A percentile compares a stretch with the other conserved stretches of the same genome.
Evolutionary conservation across 305 asterid species (phyloP).

Genomic region (Fraxinus latifolia): DNA sequence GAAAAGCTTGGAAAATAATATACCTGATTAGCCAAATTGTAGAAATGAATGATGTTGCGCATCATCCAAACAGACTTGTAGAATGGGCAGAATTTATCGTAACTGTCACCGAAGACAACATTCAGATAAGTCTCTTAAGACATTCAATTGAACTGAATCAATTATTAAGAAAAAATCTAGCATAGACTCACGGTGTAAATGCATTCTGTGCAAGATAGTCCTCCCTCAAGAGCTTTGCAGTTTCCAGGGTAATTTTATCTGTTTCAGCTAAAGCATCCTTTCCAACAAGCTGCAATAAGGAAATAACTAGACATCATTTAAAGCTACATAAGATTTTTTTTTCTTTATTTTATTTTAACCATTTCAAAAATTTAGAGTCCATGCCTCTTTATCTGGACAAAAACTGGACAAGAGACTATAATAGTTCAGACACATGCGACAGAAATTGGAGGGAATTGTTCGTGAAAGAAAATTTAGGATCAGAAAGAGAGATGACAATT

Average conservation of each 20-base stretch:
- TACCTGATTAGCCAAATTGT: slow-evolving; percentile 95
- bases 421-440: neutral
- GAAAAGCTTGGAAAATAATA: neutral
- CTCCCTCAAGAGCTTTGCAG: slow-evolving; percentile 97
- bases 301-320: slow-evolving; percentile 20
- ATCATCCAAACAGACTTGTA: slow-evolving; percentile 99
- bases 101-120: slow-evolving; percentile 47
- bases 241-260: slow-evolving; percentile 89
- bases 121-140: neutral
- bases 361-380: neutral
- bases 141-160: slow-evolving; percentile 2
- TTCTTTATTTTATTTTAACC: neutral
- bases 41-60: slow-evolving; percentile 98
- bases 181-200: slow-evolving; percentile 71
- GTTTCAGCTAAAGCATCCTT: slow-evolving; percentile 96
- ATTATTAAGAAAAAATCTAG: neutral
- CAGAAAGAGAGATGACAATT: neutral
- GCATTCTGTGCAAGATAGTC: slow-evolving; percentile 99
- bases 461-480: neutral
- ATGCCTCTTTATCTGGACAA: neutral
- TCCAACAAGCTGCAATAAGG: slow-evolving; percentile 75
- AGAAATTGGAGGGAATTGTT: neutral
- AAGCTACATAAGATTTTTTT: neutral
- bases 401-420: neutral
- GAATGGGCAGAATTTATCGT: slow-evolving; percentile 94